Evolutionary conservation across 1,284 basidiomycete genomes (phyloP).

Genomic region (Naganishia albida): DNA sequence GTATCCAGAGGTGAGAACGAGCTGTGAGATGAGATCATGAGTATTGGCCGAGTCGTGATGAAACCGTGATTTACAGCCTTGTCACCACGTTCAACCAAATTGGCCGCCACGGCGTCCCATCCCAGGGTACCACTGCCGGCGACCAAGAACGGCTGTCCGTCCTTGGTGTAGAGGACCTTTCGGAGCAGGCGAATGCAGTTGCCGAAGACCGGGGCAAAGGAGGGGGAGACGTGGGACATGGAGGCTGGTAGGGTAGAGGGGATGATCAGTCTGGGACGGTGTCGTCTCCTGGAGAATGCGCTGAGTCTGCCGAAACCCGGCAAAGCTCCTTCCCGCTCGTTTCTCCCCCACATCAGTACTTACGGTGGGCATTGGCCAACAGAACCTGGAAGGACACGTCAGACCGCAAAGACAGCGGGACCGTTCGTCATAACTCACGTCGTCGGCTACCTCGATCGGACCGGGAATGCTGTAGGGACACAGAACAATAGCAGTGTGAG

Average conservation of each 20-base stretch:
- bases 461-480: conserved; percentile 50
- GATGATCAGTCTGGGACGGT: background rate
- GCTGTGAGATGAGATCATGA: conserved; percentile 35
- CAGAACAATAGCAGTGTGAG: background rate
- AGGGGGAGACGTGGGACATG: conserved; percentile 85
- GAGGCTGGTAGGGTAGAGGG: conserved; percentile 56
- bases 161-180: conserved; percentile 69
- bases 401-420: background rate
- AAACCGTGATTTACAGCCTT: conserved; percentile 64
- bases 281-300: too few species aligned
- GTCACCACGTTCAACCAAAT: conserved; percentile 77
- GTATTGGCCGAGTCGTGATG: too few species aligned
- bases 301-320: background rate
- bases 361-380: conserved; percentile 54
- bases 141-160: conserved; percentile 83
- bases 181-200: conserved; percentile 86
- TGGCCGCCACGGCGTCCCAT: conserved; percentile 74
- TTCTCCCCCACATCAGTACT: conserved; percentile 44
- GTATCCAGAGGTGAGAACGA: conserved; percentile 71
- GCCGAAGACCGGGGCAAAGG: conserved; percentile 86
- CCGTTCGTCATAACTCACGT: conserved; percentile 19
- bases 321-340: too few species aligned
- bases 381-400: conserved; percentile 46
- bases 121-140: conserved; percentile 93
- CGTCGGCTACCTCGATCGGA: conserved; percentile 52